Evolutionary conservation across 495 filamentous ascomycete species (phyloP), one percentile per base, ranked within the genome.

Genomic region (Stereocaulon alpinum): DNA sequence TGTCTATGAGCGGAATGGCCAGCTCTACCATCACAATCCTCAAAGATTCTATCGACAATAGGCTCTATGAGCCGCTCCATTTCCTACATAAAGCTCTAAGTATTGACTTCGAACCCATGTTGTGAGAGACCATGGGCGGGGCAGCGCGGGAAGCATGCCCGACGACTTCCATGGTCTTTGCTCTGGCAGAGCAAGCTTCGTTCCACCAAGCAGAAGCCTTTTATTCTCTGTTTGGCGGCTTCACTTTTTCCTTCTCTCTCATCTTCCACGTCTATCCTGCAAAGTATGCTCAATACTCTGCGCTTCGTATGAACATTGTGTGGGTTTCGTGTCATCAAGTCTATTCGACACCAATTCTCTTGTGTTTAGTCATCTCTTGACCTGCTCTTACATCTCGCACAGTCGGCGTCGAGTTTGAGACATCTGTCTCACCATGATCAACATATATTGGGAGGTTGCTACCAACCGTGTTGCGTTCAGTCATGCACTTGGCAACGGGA

Each of bases 1-100:
- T 4, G 24, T 63, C 22, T 67, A 58, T 27, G 65, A 67, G 49
- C 63, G 63, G 9, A 52, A 66, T 17, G 57, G 57, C 22, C 65
- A 63, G 37, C 42, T 67, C 24, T 66, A 63, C 52, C 60, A 63
- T 47, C 60, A 56, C 45, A 20, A 56, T 40, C 10, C 50, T 57
- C 55, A 61, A 60, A 55, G 49, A 62, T 10, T 29, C 5, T 61
- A 61, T 61, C 51, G 52, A 45, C n/a, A 47, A 22, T 37, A 44
- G 40, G 37, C 29, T 24, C 9, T 30, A 12, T 30, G 59, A 3
- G 30, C 30, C 22, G 20, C 41, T 42, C 20, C 42, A 49, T 32
- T 2, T 41, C 37, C 18, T 29, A 32, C 42, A 14, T 41, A 40
- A 20, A 29, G 43, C 43, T 55, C 47, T 24, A 40, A 56, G 40